A percentile compares a stretch with the other conserved stretches of the same genome.
Conservation (phyloP, 306 rosid genomes). For the Casuarina equisetifolia region DNA sequence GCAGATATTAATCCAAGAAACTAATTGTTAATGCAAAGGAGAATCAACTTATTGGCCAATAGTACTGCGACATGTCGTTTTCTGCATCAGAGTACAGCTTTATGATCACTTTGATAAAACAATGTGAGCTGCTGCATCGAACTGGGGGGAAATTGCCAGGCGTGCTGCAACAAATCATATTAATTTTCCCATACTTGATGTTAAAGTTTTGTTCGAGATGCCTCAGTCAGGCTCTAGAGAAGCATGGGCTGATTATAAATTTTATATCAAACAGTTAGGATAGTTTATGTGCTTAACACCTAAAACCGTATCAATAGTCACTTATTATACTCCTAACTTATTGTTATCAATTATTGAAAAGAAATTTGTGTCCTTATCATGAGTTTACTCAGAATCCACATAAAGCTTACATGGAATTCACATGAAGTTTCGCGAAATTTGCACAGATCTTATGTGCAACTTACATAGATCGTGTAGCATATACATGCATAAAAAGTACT, state of each 20-base stretch:
- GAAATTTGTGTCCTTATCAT: too few relatives aligned
- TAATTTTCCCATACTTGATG: neutral
- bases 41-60: constrained; percentile 9
- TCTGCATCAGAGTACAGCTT: constrained; percentile 1
- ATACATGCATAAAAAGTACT: too few relatives aligned
- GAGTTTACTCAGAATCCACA: too few relatives aligned
- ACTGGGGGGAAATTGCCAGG: neutral
- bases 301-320: too few relatives aligned
- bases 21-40: constrained; percentile 17
- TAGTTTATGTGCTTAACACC: neutral
- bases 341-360: too few relatives aligned
- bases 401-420: too few relatives aligned
- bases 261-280: neutral
- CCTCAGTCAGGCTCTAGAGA: neutral
- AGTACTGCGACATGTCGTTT: constrained; percentile 16
- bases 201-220: neutral
- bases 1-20: constrained; percentile 26
- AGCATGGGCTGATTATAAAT: neutral
- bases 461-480: too few relatives aligned
- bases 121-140: neutral
- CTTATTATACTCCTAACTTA: too few relatives aligned
- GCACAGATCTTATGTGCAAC: too few relatives aligned
- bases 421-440: too few relatives aligned
- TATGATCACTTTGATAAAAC: neutral
- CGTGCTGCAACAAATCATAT: neutral